Conservation (phyloP, 257 asterid species). For the Solanum phureja region DNA sequence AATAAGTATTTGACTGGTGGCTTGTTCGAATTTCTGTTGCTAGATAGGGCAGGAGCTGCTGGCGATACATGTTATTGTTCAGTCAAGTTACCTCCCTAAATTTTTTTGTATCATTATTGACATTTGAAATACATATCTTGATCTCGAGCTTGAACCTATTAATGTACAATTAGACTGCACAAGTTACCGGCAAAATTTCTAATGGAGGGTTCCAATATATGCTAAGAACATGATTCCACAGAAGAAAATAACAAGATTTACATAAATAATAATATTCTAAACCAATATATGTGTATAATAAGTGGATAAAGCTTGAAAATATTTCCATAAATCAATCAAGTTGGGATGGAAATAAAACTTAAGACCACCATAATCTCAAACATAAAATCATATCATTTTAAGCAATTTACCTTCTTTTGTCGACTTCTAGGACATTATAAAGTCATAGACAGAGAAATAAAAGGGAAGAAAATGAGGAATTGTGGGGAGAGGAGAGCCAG, state of each 20-base stretch:
- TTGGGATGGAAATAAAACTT: background rate
- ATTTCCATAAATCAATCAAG: background rate
- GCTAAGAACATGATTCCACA: background rate
- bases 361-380: background rate
- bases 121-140: background rate
- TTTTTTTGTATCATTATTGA: background rate
- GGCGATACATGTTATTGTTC: background rate
- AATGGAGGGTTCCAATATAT: background rate
- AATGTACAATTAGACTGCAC: background rate
- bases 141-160: background rate
- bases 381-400: background rate
- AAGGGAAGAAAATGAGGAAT: background rate
- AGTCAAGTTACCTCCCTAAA: background rate
- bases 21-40: background rate
- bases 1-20: background rate
- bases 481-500: constrained; percentile 49
- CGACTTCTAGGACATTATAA: background rate
- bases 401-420: background rate
- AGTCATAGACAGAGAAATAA: background rate
- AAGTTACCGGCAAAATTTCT: background rate
- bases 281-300: background rate
- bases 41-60: background rate
- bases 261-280: background rate
- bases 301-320: background rate
- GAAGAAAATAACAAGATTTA: background rate